Conservation (phyloP, 208 protist species). For the Trypanosoma mega region DNA sequence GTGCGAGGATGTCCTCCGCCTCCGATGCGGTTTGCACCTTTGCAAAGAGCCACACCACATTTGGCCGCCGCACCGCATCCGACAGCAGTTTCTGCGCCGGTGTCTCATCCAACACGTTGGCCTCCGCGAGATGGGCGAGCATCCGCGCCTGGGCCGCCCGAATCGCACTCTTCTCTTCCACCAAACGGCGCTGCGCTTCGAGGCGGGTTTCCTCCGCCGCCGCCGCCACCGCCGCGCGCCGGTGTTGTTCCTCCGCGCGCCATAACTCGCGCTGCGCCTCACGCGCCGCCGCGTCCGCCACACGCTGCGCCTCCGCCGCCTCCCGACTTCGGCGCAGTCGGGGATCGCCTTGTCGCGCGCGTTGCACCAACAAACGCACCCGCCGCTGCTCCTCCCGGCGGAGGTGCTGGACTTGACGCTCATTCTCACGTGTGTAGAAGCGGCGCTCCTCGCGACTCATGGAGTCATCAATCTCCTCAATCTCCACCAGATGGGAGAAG, state of each 20-base stretch:
- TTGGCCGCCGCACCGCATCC: slow-evolving; percentile 55
- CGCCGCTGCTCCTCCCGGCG: slow-evolving; percentile 90
- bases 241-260: slow-evolving; percentile 59
- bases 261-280: slow-evolving; percentile 73
- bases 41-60: slow-evolving; percentile 72
- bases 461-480: slow-evolving; percentile 90
- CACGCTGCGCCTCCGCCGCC: slow-evolving; percentile 71
- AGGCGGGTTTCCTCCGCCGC: slow-evolving; percentile 29
- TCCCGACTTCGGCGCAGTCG: slow-evolving; percentile 83
- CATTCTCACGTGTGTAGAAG: slow-evolving; percentile 97
- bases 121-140: slow-evolving; percentile 41
- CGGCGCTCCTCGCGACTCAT: slow-evolving; percentile 96
- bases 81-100: slow-evolving; percentile 76
- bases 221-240: slow-evolving; percentile 41
- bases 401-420: slow-evolving; percentile 77
- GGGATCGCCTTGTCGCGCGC: slow-evolving; percentile 91
- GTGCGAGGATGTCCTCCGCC: slow-evolving; percentile 34
- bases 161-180: slow-evolving; percentile 52
- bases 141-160: slow-evolving; percentile 48
- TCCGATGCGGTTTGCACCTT: slow-evolving; percentile 44
- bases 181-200: slow-evolving; percentile 30
- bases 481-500: slow-evolving; percentile 93
- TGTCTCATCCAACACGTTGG: slow-evolving; percentile 57
- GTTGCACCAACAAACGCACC: slow-evolving; percentile 87
- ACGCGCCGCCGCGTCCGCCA: slow-evolving; percentile 52